Percentiles rank a stretch among this genome's conserved stretches.
phyloP scores from a whole-genome alignment of 2,329 filamentous ascomycete species.

The Talaromyces sp. region DNA sequence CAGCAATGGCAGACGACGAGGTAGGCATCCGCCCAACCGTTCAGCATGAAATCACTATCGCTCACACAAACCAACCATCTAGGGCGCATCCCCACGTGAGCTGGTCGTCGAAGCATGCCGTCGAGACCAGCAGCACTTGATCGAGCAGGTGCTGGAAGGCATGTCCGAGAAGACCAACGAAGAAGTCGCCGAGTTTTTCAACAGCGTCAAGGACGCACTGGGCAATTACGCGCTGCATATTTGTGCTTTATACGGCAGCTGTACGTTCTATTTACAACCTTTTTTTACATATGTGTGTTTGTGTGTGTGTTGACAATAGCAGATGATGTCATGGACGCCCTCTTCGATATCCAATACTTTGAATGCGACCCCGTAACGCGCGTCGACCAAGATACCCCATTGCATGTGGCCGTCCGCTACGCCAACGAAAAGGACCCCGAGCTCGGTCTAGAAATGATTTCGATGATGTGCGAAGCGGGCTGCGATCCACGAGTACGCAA shows the following conservation, averaged over 20 bases:
- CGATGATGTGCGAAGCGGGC: slow-evolving; percentile 45
- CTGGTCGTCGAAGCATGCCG: slow-evolving; percentile 88
- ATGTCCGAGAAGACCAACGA: slow-evolving; percentile 53
- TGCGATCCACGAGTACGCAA: slow-evolving; percentile 44
- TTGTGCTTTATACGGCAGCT: slow-evolving; percentile 78
- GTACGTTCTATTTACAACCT: slow-evolving; percentile 45
- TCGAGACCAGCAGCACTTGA: slow-evolving; percentile 82
- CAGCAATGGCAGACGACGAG: slow-evolving; percentile 38
- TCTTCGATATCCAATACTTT: slow-evolving; percentile 44
- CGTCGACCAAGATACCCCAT: slow-evolving; percentile 41
- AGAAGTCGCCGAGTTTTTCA: slow-evolving; percentile 71
- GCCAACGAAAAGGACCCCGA: slow-evolving; percentile 42
- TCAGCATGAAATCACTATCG: background rate
- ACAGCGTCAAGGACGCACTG: slow-evolving; percentile 76
- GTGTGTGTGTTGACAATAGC: background rate
- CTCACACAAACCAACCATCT: background rate
- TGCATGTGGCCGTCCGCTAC: slow-evolving; percentile 40
- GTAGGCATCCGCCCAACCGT: slow-evolving; percentile 19
- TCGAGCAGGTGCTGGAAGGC: slow-evolving; percentile 64
- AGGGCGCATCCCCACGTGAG: slow-evolving; percentile 83
- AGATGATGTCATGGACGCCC: slow-evolving; percentile 43
- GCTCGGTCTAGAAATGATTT: slow-evolving; percentile 40
- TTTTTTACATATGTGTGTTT: background rate
- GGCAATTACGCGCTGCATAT: slow-evolving; percentile 88
- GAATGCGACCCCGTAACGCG: slow-evolving; percentile 44